Percentiles rank a stretch among this genome's conserved stretches.
Evolutionary conservation across 371 early-diverging fungal genomes (phyloP).

Genomic region (Homolaphlyctis polyrhiza): DNA sequence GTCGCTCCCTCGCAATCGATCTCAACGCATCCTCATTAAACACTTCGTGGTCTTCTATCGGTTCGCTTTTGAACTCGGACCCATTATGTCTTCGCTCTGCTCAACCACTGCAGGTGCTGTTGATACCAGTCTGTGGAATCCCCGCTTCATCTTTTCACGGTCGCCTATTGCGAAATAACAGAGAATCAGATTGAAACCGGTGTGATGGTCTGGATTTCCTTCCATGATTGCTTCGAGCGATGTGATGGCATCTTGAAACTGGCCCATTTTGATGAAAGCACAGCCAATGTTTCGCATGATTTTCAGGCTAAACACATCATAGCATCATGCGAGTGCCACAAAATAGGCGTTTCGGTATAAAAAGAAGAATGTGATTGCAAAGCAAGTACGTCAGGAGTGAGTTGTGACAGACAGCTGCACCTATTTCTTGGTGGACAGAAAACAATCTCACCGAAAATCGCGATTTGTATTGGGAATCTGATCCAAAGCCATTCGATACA

Average conservation of each 20-base stretch:
- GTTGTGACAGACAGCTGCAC: too few species aligned
- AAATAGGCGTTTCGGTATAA: too few species aligned
- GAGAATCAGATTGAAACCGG: slow-evolving; percentile 49
- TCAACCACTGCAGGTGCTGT: slow-evolving; percentile 31
- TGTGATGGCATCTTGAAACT: slow-evolving; percentile 51
- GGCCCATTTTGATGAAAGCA: slow-evolving; percentile 46
- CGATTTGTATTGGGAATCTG: slow-evolving; percentile 44
- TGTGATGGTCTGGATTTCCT: slow-evolving; percentile 42
- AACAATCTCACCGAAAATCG: slow-evolving; percentile 33
- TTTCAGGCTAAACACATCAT: slow-evolving; percentile 36
- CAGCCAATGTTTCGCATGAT: slow-evolving; percentile 51
- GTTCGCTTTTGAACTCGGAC: slow-evolving; percentile 14
- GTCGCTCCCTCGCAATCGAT: slow-evolving; percentile 36
- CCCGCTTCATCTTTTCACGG: slow-evolving; percentile 41
- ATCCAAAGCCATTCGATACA: slow-evolving; percentile 58
- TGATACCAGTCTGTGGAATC: slow-evolving; percentile 38
- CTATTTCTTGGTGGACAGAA: too few species aligned
- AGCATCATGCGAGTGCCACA: too few species aligned
- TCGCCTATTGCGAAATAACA: slow-evolving; percentile 56
- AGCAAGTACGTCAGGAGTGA: too few species aligned
- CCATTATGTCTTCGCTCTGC: slow-evolving; percentile 34
- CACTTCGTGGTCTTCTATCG: slow-evolving; percentile 44
- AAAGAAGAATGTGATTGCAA: too few species aligned
- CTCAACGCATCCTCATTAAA: slow-evolving; percentile 43
- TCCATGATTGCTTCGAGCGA: slow-evolving; percentile 53